Evolutionary conservation across 306 rosid genomes (phyloP).

Genomic region (Quercus suber): DNA sequence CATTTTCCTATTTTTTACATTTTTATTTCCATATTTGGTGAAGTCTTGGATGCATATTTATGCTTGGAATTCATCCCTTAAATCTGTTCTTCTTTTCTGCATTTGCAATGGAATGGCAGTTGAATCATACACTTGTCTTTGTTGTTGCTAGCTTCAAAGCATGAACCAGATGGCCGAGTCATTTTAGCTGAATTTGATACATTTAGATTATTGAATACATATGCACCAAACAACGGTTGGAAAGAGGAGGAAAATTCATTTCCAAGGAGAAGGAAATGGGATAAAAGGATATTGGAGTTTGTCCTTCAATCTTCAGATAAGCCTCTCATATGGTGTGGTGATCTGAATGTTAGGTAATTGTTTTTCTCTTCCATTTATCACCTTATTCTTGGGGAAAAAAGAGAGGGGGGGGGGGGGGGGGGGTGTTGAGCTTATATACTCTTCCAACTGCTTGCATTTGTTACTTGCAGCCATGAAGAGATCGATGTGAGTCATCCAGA

Average conservation of each 20-base stretch:
- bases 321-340: slow-evolving; percentile 98
- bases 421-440: slow-evolving; percentile 10
- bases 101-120: slow-evolving; percentile 15
- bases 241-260: slow-evolving; percentile 94
- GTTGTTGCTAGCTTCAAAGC: slow-evolving; percentile 73
- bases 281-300: slow-evolving; percentile 83
- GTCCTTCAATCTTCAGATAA: slow-evolving; percentile 72
- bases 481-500: slow-evolving; percentile 97
- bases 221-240: slow-evolving; percentile 96
- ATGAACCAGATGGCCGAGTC: slow-evolving; percentile 92
- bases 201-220: slow-evolving; percentile 76
- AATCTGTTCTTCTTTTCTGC: slow-evolving; percentile 7
- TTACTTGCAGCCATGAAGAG: slow-evolving; percentile 91
- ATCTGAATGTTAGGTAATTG: slow-evolving; percentile 88
- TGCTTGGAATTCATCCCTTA: neutral
- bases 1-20: neutral
- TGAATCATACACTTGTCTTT: slow-evolving; percentile 24
- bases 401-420: neutral
- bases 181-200: slow-evolving; percentile 88
- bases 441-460: slow-evolving; percentile 19
- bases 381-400: neutral
- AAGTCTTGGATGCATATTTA: neutral
- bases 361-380: slow-evolving; percentile 15
- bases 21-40: neutral
- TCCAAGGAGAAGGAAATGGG: slow-evolving; percentile 97